These are phyloP conservation scores for Endothia cerciana DNA, from an alignment of 2,329 filamentous ascomycete species.

Conservation along the genomic window DNA sequence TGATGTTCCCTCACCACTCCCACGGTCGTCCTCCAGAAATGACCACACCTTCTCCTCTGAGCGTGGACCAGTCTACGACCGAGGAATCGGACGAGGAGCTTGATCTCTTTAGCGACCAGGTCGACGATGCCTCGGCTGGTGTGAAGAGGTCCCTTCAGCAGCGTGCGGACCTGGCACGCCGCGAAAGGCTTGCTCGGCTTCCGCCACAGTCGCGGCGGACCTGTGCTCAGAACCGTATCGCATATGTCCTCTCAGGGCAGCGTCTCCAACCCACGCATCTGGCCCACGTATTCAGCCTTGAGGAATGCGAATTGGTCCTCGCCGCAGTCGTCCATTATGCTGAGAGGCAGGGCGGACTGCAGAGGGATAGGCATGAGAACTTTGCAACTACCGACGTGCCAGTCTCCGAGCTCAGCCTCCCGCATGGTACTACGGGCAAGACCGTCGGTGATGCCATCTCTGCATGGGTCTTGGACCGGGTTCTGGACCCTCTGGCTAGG, in stretches of 20 bases:
- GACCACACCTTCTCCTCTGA: not conserved
- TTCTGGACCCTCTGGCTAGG: constrained; percentile 17
- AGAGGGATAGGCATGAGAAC: constrained; percentile 24
- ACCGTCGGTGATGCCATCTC: constrained; percentile 15
- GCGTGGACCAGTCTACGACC: not conserved
- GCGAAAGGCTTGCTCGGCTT: constrained; percentile 25
- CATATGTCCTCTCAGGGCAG: constrained; percentile 24
- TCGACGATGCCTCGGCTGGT: constrained; percentile 4
- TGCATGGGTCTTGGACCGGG: constrained; percentile 13
- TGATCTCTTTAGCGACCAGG: constrained; percentile 24
- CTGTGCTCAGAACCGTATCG: constrained; percentile 24
- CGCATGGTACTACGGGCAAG: not conserved
- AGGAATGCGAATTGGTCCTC: constrained; percentile 21
- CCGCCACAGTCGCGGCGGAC: constrained; percentile 19
- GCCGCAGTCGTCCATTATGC: constrained; percentile 22
- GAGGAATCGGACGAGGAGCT: constrained; percentile 16
- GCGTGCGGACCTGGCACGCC: constrained; percentile 24
- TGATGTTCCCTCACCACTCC: not conserved
- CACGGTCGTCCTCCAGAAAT: not conserved
- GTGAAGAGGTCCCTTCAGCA: not conserved
- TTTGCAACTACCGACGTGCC: constrained; percentile 29
- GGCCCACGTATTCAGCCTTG: constrained; percentile 9
- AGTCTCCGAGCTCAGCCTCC: constrained; percentile 15
- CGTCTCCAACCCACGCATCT: constrained; percentile 25
- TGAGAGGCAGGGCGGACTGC: constrained; percentile 21